phyloP scores from a whole-genome alignment of 768 basidiomycete species.

The Trametes maxima region DNA sequence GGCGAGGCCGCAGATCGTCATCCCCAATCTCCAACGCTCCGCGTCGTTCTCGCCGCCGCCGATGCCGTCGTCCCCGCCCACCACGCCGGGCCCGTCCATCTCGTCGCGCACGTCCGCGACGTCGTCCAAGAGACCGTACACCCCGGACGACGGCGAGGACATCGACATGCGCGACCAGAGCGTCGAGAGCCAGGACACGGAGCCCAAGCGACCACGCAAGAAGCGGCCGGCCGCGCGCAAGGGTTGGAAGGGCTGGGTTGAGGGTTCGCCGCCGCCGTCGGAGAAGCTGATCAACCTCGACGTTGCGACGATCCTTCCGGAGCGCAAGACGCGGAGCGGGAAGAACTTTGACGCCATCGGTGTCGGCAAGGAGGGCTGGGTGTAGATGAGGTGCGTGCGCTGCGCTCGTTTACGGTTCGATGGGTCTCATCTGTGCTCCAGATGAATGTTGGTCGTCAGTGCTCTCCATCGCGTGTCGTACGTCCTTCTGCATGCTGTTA shows the following conservation, averaged over 20 bases:
- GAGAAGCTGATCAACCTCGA: conserved; percentile 84
- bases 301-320: conserved; percentile 65
- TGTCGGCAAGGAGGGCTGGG: conserved; percentile 77
- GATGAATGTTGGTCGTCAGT: conserved; percentile 1
- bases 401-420: conserved; percentile 49
- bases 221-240: conserved; percentile 68
- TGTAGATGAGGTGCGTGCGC: conserved; percentile 46
- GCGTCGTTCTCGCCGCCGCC: conserved; percentile 78
- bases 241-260: conserved; percentile 92
- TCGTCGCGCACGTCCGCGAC: conserved; percentile 75
- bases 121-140: conserved; percentile 79
- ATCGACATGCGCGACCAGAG: conserved; percentile 30
- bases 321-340: conserved; percentile 79
- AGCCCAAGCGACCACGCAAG: conserved; percentile 42
- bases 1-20: conserved; percentile 71
- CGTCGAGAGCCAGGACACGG: conserved; percentile 29
- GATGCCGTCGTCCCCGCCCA: conserved; percentile 63
- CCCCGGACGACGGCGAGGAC: conserved; percentile 65
- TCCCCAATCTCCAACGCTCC: conserved; percentile 68
- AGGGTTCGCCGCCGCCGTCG: conserved; percentile 80
- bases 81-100: conserved; percentile 75
- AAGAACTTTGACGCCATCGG: conserved; percentile 84
- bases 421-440: conserved; percentile 38
- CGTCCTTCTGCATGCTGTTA: conserved; percentile 4
- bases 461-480: conserved; percentile 11